A percentile compares a stretch with the other conserved stretches of the same genome.
Evolutionary conservation across 768 basidiomycete genomes (phyloP).

Genomic region (Lyophyllum semitale): DNA sequence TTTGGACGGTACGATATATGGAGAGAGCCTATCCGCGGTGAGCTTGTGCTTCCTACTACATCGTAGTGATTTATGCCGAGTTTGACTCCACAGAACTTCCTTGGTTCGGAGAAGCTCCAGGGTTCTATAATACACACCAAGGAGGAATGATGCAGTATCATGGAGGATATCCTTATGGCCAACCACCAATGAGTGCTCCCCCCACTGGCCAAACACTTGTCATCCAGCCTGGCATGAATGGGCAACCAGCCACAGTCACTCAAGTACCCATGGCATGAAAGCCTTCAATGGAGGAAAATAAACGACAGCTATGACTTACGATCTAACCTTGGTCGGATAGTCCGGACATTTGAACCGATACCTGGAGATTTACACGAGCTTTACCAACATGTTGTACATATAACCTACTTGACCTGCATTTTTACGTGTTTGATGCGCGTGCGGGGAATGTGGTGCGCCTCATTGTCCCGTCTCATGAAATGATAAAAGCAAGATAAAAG

Average conservation of each 20-base stretch:
- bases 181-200: slow-evolving; percentile 38
- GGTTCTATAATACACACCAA: slow-evolving; percentile 50
- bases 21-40: slow-evolving; percentile 58
- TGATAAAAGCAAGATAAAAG: slow-evolving; percentile 17
- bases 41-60: slow-evolving; percentile 2
- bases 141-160: slow-evolving; percentile 27
- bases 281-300: neutral
- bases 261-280: slow-evolving; percentile 48
- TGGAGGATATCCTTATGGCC: slow-evolving; percentile 28
- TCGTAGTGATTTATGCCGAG: neutral
- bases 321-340: neutral
- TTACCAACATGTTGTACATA: slow-evolving; percentile 7
- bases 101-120: slow-evolving; percentile 76
- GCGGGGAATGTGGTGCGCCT: slow-evolving; percentile 15
- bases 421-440: slow-evolving; percentile 15
- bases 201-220: slow-evolving; percentile 60
- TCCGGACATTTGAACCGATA: neutral
- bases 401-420: neutral
- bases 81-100: slow-evolving; percentile 54
- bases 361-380: slow-evolving; percentile 1
- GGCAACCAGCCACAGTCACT: slow-evolving; percentile 60
- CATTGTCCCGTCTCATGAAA: slow-evolving; percentile 9
- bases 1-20: slow-evolving; percentile 58
- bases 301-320: neutral
- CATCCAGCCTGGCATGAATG: slow-evolving; percentile 67